Base-by-base conservation (phyloP, 2,329 filamentous ascomycete genomes). In the Aspergillus sp. region DNA sequence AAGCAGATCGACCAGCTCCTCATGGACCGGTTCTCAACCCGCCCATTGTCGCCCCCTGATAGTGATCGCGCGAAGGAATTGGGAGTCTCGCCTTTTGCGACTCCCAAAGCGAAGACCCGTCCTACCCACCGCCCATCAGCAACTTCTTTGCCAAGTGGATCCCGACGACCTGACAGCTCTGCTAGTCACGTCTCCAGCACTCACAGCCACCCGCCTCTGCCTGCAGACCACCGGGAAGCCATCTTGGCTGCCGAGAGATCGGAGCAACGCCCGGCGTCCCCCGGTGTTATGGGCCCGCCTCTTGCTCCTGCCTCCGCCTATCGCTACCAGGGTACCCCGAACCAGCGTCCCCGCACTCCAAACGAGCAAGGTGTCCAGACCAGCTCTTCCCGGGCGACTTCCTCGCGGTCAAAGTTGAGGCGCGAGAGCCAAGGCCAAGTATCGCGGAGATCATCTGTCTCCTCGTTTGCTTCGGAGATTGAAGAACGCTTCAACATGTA, bases 401-500 rank as follows among this genome's bases (percentile, higher is more conserved):
- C 78, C 37, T 83, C 81, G 1, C 85, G 86, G 12, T 81, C 83
- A 45, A 73, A 74, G 33, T 68, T 67, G 46, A 65, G 64, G 51
- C 70, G 68, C 41, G 59, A 64, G 39, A 73, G 71, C 50, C 63
- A 74, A 52, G 25, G 71, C 50, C 63, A 39, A 39, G 61, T 69
- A 38, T 81, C 81, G 55, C 81, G 86, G 39, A 83, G 87, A 55
- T 94, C 90, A 3, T 98, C 93, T 0, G 82, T 97, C 5, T 95
- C 93, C 0, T 97, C 93, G 0, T 98, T 98, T 64, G 89, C 84
- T 5, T 97, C 93, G 0, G 93, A 98, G 69, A 74, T 98, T 17
- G 93, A 98, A 60, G 84, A 84, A 50, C 82, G 91, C 37, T 97
- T 98, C 76, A 90, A 94, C 63, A 84, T 89, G 37, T 78, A 81